These are phyloP conservation scores for Murraya paniculata DNA, from an alignment of 345 rosid genomes.

Conservation along the genomic window DNA sequence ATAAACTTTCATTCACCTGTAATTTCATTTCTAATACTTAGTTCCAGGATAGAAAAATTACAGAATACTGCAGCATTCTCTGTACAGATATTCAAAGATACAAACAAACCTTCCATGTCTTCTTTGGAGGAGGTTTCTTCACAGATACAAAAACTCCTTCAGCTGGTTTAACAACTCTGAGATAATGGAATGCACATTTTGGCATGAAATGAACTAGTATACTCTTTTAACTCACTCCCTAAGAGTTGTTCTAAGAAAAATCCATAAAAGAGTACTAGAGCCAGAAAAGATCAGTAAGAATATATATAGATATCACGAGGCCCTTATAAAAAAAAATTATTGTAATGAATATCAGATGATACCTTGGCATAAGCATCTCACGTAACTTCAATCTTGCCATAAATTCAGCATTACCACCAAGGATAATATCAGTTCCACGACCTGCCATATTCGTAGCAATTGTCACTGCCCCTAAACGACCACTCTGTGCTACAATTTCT, in stretches of 20 bases:
- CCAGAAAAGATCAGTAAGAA: neutral
- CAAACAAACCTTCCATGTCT: slow-evolving; percentile 77
- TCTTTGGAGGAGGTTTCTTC: slow-evolving; percentile 81
- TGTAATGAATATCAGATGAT: slow-evolving; percentile 14
- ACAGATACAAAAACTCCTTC: slow-evolving; percentile 83
- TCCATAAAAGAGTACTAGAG: neutral
- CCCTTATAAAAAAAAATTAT: slow-evolving; percentile 4
- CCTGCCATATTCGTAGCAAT: slow-evolving; percentile 99
- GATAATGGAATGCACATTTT: slow-evolving; percentile 6
- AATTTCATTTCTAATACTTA: slow-evolving; percentile 10
- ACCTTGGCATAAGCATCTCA: slow-evolving; percentile 99
- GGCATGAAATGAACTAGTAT: neutral
- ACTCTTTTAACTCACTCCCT: neutral
- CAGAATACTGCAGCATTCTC: neutral
- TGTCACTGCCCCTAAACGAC: slow-evolving; percentile 95
- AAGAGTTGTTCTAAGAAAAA: neutral
- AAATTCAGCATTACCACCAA: slow-evolving; percentile 96
- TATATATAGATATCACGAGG: neutral
- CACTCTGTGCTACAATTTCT: slow-evolving; percentile 98
- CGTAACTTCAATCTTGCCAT: slow-evolving; percentile 98
- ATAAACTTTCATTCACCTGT: slow-evolving; percentile 84
- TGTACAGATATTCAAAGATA: neutral
- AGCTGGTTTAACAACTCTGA: slow-evolving; percentile 73
- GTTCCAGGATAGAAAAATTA: slow-evolving; percentile 1
- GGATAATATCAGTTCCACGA: slow-evolving; percentile 97